phyloP scores from a whole-genome alignment of 306 rosid species.

The Prunus padus region DNA sequence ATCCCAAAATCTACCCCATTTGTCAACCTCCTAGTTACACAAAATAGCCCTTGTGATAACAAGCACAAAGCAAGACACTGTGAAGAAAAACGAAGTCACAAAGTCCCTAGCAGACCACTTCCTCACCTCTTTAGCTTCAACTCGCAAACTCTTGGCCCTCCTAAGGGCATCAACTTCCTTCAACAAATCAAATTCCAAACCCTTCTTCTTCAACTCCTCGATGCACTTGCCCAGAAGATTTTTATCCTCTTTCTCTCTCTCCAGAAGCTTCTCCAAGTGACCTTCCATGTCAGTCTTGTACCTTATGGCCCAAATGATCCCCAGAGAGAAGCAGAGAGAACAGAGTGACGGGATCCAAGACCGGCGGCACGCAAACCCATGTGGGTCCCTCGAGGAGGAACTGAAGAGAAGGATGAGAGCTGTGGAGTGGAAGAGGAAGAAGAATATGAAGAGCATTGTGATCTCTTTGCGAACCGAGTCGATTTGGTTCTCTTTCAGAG shows the following conservation, averaged over 20 bases:
- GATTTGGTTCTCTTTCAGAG: slow-evolving; percentile 78
- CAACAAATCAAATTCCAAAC: slow-evolving; percentile 81
- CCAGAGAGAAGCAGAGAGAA: slow-evolving; percentile 71
- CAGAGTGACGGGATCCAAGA: slow-evolving; percentile 86
- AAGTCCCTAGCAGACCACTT: slow-evolving; percentile 91
- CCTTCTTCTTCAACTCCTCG: slow-evolving; percentile 84
- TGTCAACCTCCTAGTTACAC: slow-evolving; percentile 40
- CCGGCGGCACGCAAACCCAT: slow-evolving; percentile 44
- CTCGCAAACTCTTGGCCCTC: slow-evolving; percentile 81
- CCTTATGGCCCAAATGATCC: slow-evolving; percentile 74
- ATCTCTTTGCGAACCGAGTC: slow-evolving; percentile 70
- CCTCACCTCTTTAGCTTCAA: slow-evolving; percentile 57
- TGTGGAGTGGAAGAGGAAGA: slow-evolving; percentile 93
- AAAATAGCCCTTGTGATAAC: slow-evolving; percentile 66
- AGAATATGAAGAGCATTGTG: slow-evolving; percentile 74
- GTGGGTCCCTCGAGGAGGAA: slow-evolving; percentile 27
- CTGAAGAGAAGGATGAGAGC: slow-evolving; percentile 76
- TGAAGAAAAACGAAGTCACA: slow-evolving; percentile 64
- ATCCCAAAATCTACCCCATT: background rate
- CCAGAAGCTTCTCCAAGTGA: slow-evolving; percentile 73
- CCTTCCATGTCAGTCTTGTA: slow-evolving; percentile 83
- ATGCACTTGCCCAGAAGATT: slow-evolving; percentile 65
- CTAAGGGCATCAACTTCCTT: slow-evolving; percentile 94
- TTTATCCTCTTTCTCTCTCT: slow-evolving; percentile 80
- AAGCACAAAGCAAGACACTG: slow-evolving; percentile 67